A percentile compares a stretch with the other conserved stretches of the same genome.
Conservation (phyloP, 495 filamentous ascomycete genomes). For the Lasiosphaeriaceae sp. region DNA sequence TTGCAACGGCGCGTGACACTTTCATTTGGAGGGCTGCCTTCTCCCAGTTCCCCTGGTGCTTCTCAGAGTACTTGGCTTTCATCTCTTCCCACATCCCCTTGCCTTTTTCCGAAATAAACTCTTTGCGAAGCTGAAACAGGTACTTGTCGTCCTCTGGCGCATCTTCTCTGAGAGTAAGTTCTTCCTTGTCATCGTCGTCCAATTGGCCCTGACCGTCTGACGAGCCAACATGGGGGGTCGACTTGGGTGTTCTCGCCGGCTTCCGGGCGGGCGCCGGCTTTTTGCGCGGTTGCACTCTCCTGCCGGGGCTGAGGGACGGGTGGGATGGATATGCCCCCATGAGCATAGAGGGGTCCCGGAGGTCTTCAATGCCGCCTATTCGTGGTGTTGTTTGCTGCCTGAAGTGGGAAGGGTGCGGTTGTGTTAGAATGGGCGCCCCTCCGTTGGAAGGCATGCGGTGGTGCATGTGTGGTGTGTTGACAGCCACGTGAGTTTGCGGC, state of each 20-base stretch:
- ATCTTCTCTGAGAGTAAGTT: constrained; percentile 34
- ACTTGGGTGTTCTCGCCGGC: constrained; percentile 21
- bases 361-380: constrained; percentile 26
- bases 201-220: constrained; percentile 4
- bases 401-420: constrained; percentile 23
- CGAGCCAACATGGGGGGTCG: constrained; percentile 13
- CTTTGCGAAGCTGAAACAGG: constrained; percentile 40
- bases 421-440: constrained; percentile 13
- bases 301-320: constrained; percentile 22
- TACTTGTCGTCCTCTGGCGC: constrained; percentile 46
- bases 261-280: constrained; percentile 20
- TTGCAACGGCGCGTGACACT: constrained; percentile 42
- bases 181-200: constrained; percentile 17
- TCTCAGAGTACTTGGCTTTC: constrained; percentile 40
- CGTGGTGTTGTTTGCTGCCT: constrained; percentile 16
- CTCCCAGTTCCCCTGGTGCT: constrained; percentile 34
- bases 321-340: constrained; percentile 22
- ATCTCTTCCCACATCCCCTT: constrained; percentile 53
- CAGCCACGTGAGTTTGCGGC: constrained; percentile 12
- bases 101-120: constrained; percentile 42
- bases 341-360: constrained; percentile 22
- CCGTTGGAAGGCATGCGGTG: constrained; percentile 23
- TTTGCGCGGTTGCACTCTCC: constrained; percentile 21
- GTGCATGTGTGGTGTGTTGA: constrained; percentile 20
- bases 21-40: constrained; percentile 49